These are phyloP conservation scores for Gnomoniopsis sp. DNA, from an alignment of 2,329 filamentous ascomycete species.

Conservation along the genomic window DNA sequence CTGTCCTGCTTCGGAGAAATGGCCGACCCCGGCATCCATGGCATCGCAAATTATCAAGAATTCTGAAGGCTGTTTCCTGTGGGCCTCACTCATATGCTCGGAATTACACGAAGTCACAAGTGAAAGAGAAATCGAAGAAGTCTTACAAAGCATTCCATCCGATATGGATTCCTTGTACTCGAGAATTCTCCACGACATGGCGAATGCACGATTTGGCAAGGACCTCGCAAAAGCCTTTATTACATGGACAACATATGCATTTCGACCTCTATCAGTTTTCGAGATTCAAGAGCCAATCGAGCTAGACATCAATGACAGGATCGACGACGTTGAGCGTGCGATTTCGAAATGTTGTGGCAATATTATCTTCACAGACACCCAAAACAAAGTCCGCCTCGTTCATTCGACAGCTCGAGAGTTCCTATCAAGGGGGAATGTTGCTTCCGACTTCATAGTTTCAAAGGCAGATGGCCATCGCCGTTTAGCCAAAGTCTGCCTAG, in stretches of 20 bases:
- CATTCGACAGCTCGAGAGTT: conserved; percentile 29
- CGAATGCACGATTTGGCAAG: conserved; percentile 22
- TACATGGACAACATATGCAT: conserved; percentile 25
- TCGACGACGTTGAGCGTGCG: conserved; percentile 22
- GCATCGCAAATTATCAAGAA: conserved; percentile 23
- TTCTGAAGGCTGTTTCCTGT: conserved; percentile 28
- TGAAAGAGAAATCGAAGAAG: conserved; percentile 21
- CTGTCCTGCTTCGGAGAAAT: not conserved
- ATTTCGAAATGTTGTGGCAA: conserved; percentile 26
- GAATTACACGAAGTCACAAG: conserved; percentile 27
- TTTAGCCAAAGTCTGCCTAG: conserved; percentile 25
- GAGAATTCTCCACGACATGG: conserved; percentile 26
- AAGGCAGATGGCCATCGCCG: conserved; percentile 21
- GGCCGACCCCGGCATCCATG: conserved; percentile 13
- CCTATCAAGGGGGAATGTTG: conserved; percentile 14
- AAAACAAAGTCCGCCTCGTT: conserved; percentile 24
- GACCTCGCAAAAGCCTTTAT: conserved; percentile 24
- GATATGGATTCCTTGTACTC: conserved; percentile 28
- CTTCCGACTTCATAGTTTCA: conserved; percentile 24
- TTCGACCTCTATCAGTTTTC: conserved; percentile 22
- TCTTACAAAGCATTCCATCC: conserved; percentile 24
- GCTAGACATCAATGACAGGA: conserved; percentile 25
- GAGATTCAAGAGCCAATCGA: conserved; percentile 26
- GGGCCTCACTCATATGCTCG: conserved; percentile 25
- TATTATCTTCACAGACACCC: conserved; percentile 26